Evolutionary conservation across 2,329 filamentous ascomycete genomes (phyloP).

Genomic region (Zymoseptoria tritici): DNA sequence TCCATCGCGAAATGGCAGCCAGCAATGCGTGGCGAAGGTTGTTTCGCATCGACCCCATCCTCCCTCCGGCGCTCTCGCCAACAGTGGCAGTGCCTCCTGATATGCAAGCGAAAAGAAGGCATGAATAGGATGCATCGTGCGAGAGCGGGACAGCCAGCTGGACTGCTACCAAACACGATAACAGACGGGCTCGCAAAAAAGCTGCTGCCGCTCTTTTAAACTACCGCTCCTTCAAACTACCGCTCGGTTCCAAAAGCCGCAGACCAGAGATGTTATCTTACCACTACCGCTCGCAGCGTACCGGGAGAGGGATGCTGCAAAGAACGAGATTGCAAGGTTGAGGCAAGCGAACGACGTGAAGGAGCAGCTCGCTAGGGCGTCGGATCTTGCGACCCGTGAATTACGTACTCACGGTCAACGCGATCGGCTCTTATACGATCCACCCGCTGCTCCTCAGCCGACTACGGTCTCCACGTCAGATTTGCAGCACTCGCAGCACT

Average conservation of each 20-base stretch:
- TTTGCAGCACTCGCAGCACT: not conserved
- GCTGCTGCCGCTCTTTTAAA: not conserved
- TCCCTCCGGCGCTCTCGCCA: no score
- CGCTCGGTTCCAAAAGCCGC: not conserved
- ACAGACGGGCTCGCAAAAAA: slow-evolving; percentile 4
- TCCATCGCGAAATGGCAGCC: no score
- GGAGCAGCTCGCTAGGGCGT: not conserved
- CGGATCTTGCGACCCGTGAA: no score
- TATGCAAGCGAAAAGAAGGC: no score
- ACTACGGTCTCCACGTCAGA: no score
- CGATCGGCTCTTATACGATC: no score
- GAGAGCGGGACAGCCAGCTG: no score
- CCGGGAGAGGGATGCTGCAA: slow-evolving; percentile 1
- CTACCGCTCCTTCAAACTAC: slow-evolving; percentile 1
- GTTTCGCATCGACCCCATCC: no score
- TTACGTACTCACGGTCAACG: no score
- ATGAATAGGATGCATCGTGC: no score
- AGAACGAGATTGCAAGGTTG: not conserved
- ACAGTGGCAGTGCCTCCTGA: no score
- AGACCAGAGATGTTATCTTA: not conserved
- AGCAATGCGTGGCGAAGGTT: no score
- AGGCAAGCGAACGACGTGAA: slow-evolving; percentile 1
- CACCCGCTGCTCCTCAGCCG: not conserved
- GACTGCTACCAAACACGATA: not conserved
- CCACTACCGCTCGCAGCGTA: slow-evolving; percentile 2